Conservation (phyloP, 2,329 filamentous ascomycete species). For the Colletotrichum aenigma region DNA sequence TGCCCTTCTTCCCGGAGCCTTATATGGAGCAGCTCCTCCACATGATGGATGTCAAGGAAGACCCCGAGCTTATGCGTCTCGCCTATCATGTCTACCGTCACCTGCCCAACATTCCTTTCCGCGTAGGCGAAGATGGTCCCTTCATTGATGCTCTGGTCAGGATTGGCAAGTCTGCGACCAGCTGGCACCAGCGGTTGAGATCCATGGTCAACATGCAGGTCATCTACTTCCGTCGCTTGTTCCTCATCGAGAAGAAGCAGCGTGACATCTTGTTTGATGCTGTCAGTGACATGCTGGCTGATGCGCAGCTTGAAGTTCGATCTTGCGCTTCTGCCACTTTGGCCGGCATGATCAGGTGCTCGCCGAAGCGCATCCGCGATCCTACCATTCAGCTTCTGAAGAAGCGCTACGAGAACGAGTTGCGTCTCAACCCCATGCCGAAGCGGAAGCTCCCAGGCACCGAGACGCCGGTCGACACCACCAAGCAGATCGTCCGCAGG, state of each 20-base stretch:
- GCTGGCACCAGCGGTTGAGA: conserved; percentile 94
- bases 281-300: conserved; percentile 94
- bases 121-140: conserved; percentile 79
- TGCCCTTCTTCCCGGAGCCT: conserved; percentile 86
- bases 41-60: conserved; percentile 99
- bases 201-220: conserved; percentile 99
- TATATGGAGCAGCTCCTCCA: conserved; percentile 94
- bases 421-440: conserved; percentile 86
- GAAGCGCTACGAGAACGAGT: conserved; percentile 75
- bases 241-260: conserved; percentile 77
- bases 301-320: conserved; percentile 91
- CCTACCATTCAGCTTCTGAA: conserved; percentile 79
- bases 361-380: conserved; percentile 78
- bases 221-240: conserved; percentile 95
- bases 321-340: conserved; percentile 91
- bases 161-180: conserved; percentile 82
- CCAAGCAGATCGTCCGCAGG: conserved; percentile 78
- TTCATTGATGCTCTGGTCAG: conserved; percentile 88
- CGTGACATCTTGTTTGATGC: conserved; percentile 85
- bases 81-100: conserved; percentile 98
- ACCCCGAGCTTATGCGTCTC: conserved; percentile 90
- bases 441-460: conserved; percentile 70
- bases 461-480: conserved; percentile 72
- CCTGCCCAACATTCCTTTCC: conserved; percentile 92
- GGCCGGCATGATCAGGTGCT: conserved; percentile 97